Conservation (phyloP, 495 filamentous ascomycete species). For the Podospora comata region DNA sequence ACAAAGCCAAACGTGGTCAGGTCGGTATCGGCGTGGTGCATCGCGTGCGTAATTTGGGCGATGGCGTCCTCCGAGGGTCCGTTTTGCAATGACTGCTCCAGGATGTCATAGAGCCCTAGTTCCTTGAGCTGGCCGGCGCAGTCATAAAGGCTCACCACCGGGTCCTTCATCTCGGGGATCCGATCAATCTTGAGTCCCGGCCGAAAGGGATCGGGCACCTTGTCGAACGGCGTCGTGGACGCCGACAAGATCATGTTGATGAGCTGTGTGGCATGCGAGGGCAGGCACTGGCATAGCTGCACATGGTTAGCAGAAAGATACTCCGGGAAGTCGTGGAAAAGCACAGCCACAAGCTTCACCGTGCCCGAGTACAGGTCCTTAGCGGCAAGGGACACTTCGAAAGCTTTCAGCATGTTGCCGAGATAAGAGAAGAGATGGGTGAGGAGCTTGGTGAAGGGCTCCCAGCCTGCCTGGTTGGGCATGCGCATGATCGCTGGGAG, state of each 20-base stretch:
- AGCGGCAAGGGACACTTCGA: conserved; percentile 62
- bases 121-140: conserved; percentile 52
- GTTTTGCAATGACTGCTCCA: conserved; percentile 63
- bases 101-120: conserved; percentile 61
- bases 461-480: conserved; percentile 69
- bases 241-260: conserved; percentile 86
- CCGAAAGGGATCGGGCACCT: conserved; percentile 77
- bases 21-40: conserved; percentile 52
- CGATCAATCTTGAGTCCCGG: conserved; percentile 77
- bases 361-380: conserved; percentile 83
- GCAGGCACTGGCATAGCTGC: conserved; percentile 79
- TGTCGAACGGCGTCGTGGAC: conserved; percentile 69
- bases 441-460: conserved; percentile 68
- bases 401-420: conserved; percentile 73
- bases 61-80: conserved; percentile 64
- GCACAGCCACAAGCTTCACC: conserved; percentile 74
- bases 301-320: conserved; percentile 86
- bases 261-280: conserved; percentile 80
- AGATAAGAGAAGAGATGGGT: conserved; percentile 70
- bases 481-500: conserved; percentile 75
- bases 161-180: conserved; percentile 69
- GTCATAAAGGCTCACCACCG: conserved; percentile 61
- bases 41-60: conserved; percentile 64
- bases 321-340: conserved; percentile 93
- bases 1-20: conserved; percentile 60